phyloP scores from a whole-genome alignment of 2,329 filamentous ascomycete species.

The Pyrenochaeta sp. region DNA sequence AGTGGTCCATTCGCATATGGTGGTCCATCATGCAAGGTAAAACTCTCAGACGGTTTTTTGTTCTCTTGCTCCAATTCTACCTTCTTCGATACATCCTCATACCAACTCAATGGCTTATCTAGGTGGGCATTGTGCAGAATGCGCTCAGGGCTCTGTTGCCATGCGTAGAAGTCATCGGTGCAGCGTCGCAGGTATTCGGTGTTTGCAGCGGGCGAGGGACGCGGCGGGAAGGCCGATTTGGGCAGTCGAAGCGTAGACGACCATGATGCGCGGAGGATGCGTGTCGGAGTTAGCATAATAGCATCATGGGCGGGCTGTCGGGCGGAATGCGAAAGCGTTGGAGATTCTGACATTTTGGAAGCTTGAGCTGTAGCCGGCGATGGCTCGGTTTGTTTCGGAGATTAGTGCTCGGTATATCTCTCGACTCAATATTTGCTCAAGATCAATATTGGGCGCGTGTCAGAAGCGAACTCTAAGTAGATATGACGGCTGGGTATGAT shows the following conservation, averaged over 20 bases:
- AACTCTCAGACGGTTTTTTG: constrained; percentile 60
- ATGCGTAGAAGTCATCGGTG: constrained; percentile 87
- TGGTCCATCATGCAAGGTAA: constrained; percentile 92
- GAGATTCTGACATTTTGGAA: constrained; percentile 14
- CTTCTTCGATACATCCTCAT: not conserved
- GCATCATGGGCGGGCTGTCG: constrained; percentile 39
- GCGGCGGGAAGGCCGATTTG: constrained; percentile 58
- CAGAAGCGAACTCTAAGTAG: no score
- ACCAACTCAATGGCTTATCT: constrained; percentile 2
- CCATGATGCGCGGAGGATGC: constrained; percentile 51
- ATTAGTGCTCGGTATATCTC: constrained; percentile 9
- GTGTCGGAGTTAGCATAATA: constrained; percentile 50
- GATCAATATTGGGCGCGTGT: no score
- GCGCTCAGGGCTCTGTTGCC: constrained; percentile 69
- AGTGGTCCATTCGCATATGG: constrained; percentile 94
- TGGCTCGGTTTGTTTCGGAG: constrained; percentile 20
- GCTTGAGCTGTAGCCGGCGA: constrained; percentile 10
- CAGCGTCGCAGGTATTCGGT: constrained; percentile 73
- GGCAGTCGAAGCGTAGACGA: constrained; percentile 58
- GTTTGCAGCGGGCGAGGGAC: constrained; percentile 45
- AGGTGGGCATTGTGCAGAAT: constrained; percentile 52
- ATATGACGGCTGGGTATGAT: no score
- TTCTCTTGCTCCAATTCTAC: not conserved
- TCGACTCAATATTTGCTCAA: no score
- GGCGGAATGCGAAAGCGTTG: constrained; percentile 10